phyloP scores from a whole-genome alignment of 805 yeast genomes.

The Candida vaughaniae region DNA sequence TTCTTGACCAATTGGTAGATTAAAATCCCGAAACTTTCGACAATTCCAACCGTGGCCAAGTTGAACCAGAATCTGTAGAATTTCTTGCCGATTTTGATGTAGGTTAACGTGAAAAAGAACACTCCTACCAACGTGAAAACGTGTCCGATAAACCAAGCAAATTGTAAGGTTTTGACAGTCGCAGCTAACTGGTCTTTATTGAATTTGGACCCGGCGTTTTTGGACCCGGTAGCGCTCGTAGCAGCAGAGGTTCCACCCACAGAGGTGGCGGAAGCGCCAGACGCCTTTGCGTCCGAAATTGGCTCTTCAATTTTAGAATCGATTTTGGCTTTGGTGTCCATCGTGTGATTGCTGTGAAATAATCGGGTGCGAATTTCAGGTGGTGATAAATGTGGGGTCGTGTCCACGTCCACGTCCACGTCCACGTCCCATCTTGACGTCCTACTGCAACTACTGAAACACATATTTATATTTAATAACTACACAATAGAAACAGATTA shows the following conservation, averaged over 20 bases:
- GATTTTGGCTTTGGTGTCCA: slow-evolving; percentile 2
- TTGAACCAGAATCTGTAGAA: slow-evolving; percentile 48
- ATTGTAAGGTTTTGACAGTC: slow-evolving; percentile 50
- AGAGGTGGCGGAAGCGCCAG: slow-evolving; percentile 1
- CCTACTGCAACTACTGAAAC: no score
- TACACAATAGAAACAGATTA: no score
- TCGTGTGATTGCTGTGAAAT: slow-evolving; percentile 3
- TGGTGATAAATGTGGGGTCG: no score
- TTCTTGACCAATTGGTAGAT: slow-evolving; percentile 52
- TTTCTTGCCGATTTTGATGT: slow-evolving; percentile 25
- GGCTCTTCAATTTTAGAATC: no score
- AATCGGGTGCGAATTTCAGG: neutral
- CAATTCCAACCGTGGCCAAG: slow-evolving; percentile 58
- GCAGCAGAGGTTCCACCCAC: no score
- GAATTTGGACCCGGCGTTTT: no score
- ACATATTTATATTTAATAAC: no score
- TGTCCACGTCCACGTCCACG: no score
- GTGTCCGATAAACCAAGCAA: slow-evolving; percentile 69
- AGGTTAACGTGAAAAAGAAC: slow-evolving; percentile 32
- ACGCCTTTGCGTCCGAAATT: no score
- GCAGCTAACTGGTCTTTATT: slow-evolving; percentile 17
- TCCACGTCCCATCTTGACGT: no score
- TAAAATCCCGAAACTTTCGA: slow-evolving; percentile 75
- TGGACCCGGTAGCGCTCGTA: no score
- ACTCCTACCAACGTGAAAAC: slow-evolving; percentile 32